Conservation (phyloP, 495 filamentous ascomycete species). For the Pyrenula massariospora region DNA sequence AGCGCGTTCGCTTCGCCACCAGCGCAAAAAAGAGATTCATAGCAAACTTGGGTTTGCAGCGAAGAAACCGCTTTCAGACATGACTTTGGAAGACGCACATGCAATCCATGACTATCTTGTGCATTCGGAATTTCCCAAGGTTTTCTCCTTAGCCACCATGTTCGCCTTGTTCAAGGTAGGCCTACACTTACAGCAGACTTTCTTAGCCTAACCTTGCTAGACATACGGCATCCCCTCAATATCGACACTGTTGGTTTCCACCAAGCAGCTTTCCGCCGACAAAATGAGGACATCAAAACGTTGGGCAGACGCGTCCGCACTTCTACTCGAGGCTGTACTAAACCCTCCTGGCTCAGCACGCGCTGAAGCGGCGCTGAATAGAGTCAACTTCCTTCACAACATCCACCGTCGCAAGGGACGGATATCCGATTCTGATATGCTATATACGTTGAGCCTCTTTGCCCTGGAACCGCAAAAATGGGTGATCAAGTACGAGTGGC, state of each 20-base stretch:
- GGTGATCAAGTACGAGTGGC: constrained; percentile 28
- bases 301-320: constrained; percentile 19
- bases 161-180: constrained; percentile 20
- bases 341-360: constrained; percentile 18
- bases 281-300: constrained; percentile 17
- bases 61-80: constrained; percentile 12
- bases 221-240: constrained; percentile 25
- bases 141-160: constrained; percentile 12
- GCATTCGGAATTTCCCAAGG: constrained; percentile 20
- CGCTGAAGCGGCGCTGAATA: constrained; percentile 20
- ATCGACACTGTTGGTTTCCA: constrained; percentile 22
- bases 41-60: too few relatives aligned
- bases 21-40: too few relatives aligned
- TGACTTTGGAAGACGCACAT: constrained; percentile 21
- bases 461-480: constrained; percentile 22
- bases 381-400: constrained; percentile 38
- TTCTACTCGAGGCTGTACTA: constrained; percentile 17
- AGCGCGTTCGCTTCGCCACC: too few relatives aligned
- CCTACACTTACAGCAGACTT: neutral
- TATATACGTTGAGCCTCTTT: constrained; percentile 30
- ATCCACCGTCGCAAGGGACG: constrained; percentile 21
- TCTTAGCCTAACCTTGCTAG: constrained; percentile 5
- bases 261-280: constrained; percentile 17
- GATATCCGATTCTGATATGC: constrained; percentile 30
- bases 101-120: constrained; percentile 14